These are phyloP conservation scores for Scheffersomyces cryptocercus DNA, from an alignment of 1,139 yeast genomes.

Conservation along the genomic window DNA sequence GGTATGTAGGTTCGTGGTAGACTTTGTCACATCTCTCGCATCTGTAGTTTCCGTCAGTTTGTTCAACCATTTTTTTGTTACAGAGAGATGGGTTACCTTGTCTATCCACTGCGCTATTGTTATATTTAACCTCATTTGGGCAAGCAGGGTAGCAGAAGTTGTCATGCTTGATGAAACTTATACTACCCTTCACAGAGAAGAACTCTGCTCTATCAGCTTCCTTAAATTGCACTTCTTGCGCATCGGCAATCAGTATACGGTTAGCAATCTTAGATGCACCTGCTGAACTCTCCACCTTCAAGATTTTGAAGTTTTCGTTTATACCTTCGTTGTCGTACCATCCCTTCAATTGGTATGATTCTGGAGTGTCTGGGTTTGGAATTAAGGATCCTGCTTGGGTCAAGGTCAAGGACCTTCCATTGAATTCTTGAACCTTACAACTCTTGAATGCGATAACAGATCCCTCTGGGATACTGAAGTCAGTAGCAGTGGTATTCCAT, in stretches of 20 bases:
- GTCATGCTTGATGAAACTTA: constrained; percentile 70
- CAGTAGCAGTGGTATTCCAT: constrained; percentile 87
- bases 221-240: constrained; percentile 62
- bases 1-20: constrained; percentile 67
- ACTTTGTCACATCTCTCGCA: constrained; percentile 87
- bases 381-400: constrained; percentile 75
- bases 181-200: constrained; percentile 71
- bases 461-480: constrained; percentile 73
- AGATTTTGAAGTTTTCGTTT: constrained; percentile 59
- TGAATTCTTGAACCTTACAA: constrained; percentile 84
- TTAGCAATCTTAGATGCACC: constrained; percentile 37
- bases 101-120: constrained; percentile 9
- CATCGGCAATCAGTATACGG: constrained; percentile 68
- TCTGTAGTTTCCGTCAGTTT: constrained; percentile 67
- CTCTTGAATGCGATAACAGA: constrained; percentile 92
- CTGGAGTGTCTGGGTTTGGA: constrained; percentile 85
- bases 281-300: constrained; percentile 43
- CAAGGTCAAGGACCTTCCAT: constrained; percentile 82
- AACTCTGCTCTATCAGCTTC: constrained; percentile 73
- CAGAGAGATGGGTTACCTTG: constrained; percentile 45
- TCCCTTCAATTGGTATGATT: constrained; percentile 85
- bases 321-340: constrained; percentile 90
- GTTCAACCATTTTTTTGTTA: constrained; percentile 79
- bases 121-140: constrained; percentile 41
- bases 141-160: constrained; percentile 93